Base-by-base conservation (phyloP, 345 rosid species). In the Eucalyptus dawsonii region DNA sequence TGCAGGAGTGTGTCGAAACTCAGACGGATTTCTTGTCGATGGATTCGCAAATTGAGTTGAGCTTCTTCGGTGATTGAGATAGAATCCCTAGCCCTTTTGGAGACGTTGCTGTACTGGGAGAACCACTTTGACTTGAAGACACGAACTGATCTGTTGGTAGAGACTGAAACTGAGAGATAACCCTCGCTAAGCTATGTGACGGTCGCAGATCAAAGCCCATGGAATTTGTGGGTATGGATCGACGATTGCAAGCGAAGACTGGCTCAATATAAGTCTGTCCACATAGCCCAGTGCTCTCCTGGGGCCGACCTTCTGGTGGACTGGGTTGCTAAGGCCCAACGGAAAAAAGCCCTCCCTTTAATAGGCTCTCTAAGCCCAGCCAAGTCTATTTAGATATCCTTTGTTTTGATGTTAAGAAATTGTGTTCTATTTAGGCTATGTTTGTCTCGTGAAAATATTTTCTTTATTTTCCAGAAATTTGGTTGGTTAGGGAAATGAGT, bases 341-440 rank as follows among this genome's bases (percentile, higher is more conserved):
- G 5, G 58, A 53, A 19, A 53, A 19, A 53, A 53, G 58, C 24
- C 10, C 24, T 53, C 24, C 11, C 24, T 8, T 53, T 19, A 19
- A 19, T 19, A 53, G 58, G 0, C 24, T 53, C 58, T 53, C 24
- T 53, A 53, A 8, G 24, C 58, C 58, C 24, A 11, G 24, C 62
- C 62, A 0, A 56, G 62, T 56, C 29, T 9, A 56, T 56, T 56
- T 22, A 56, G 0, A 56, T 22, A 56, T 22, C 6, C 6, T 9
- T 56, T 56, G 1, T 56, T 56, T 21, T 21, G 62, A 56, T 22
- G 62, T 53, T 53, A 56, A 9, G 12, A 22, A 19, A 56, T 56
- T 22, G 27, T 56, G 3, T 12, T 21, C 60, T 2, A 56, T 0
- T 56, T 56, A 22, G 1, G 60, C 6, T 53, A 7, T 1, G 27